phyloP scores from a whole-genome alignment of 306 rosid genomes.

The Benincasa hispida region DNA sequence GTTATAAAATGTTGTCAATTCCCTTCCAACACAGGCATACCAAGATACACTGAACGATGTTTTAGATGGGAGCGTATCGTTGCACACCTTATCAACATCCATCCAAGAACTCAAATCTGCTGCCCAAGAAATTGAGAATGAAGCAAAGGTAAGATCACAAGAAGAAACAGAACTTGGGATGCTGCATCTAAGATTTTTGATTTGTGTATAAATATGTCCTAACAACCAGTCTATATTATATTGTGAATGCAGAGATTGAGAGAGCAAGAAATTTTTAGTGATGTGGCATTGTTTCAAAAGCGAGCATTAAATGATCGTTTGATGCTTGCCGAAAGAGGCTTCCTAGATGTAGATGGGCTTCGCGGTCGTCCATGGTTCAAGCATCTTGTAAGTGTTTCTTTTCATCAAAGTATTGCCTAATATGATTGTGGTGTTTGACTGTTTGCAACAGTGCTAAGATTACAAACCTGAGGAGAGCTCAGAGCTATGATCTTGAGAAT shows the following conservation, averaged over 20 bases:
- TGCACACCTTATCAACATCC: conserved; percentile 40
- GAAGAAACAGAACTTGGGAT: background rate
- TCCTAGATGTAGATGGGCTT: conserved; percentile 62
- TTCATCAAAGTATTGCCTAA: background rate
- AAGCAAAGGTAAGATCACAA: conserved; percentile 38
- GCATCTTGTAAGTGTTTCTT: conserved; percentile 63
- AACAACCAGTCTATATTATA: background rate
- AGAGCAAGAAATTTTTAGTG: conserved; percentile 26
- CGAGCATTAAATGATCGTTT: conserved; percentile 66
- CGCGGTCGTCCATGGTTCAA: conserved; percentile 65
- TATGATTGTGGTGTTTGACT: background rate
- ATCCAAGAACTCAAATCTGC: conserved; percentile 56
- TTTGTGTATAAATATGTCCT: background rate
- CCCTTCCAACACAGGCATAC: conserved; percentile 31
- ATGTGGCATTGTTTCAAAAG: conserved; percentile 27
- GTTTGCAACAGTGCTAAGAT: background rate
- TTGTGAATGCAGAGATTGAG: conserved; percentile 35
- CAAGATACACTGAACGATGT: conserved; percentile 32
- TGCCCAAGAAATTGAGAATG: conserved; percentile 53
- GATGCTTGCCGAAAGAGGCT: conserved; percentile 67
- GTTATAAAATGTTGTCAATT: background rate
- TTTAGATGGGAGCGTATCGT: conserved; percentile 31
- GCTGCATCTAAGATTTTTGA: background rate
- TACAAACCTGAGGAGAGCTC: background rate
- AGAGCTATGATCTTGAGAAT: background rate